phyloP scores from a whole-genome alignment of 306 rosid species.

The Mimosa pudica region DNA sequence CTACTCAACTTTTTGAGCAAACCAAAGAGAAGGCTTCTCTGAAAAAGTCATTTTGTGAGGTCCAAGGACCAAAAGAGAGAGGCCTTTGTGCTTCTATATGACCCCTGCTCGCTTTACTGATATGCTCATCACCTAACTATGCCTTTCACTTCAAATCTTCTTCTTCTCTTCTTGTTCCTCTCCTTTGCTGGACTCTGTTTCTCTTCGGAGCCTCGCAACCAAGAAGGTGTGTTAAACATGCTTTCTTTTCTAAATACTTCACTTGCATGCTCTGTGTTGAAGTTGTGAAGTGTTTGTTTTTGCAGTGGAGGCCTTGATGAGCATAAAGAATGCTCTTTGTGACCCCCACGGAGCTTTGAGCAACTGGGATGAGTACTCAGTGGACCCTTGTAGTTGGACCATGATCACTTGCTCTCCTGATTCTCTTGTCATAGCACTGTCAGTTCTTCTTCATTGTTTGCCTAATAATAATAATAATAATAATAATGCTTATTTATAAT shows the following conservation, averaged over 20 bases:
- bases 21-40: constrained; percentile 39
- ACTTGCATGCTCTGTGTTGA: background rate
- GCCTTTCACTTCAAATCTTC: constrained; percentile 37
- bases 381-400: constrained; percentile 96
- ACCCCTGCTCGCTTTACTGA: background rate
- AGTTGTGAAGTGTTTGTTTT: constrained; percentile 15
- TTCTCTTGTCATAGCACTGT: constrained; percentile 73
- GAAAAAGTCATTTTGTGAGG: constrained; percentile 34
- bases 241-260: no score
- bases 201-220: constrained; percentile 85
- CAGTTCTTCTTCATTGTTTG: constrained; percentile 30
- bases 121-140: constrained; percentile 34
- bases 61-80: no score
- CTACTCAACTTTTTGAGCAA: constrained; percentile 23
- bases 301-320: constrained; percentile 82
- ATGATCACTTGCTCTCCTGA: constrained; percentile 92
- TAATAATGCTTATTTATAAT: no score
- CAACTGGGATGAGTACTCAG: constrained; percentile 92
- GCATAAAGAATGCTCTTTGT: constrained; percentile 43
- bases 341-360: constrained; percentile 84
- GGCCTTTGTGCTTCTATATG: background rate
- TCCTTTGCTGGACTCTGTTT: constrained; percentile 39
- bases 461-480: no score
- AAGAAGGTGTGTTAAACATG: constrained; percentile 62
- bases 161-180: constrained; percentile 35